phyloP scores from a whole-genome alignment of 495 filamentous ascomycete genomes.

The Astrothelium subdiscretum region DNA sequence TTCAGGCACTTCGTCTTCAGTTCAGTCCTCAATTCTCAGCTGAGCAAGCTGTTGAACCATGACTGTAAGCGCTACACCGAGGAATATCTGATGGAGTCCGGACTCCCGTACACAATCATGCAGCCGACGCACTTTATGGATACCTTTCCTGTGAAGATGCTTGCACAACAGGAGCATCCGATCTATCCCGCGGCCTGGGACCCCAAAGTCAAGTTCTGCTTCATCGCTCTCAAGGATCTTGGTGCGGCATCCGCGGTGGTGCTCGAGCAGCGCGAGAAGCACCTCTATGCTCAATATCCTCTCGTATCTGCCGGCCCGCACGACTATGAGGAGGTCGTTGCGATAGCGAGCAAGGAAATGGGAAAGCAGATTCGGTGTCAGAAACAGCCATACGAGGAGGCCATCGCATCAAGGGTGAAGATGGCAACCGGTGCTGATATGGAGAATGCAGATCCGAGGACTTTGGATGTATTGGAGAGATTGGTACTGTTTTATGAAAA shows the following conservation, averaged over 20 bases:
- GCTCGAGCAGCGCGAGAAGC: conserved; percentile 21
- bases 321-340: conserved; percentile 3
- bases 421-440: conserved; percentile 6
- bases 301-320: conserved; percentile 17
- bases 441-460: conserved; percentile 5
- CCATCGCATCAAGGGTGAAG: not conserved
- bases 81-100: conserved; percentile 23
- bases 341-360: conserved; percentile 8
- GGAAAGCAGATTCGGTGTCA: conserved; percentile 12
- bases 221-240: conserved; percentile 20
- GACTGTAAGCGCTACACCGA: conserved; percentile 27
- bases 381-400: conserved; percentile 3
- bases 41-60: conserved; percentile 26
- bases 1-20: conserved; percentile 26
- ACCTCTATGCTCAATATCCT: conserved; percentile 25
- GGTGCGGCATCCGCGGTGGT: conserved; percentile 14
- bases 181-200: conserved; percentile 8
- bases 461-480: conserved; percentile 18
- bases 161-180: conserved; percentile 15
- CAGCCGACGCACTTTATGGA: conserved; percentile 28
- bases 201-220: conserved; percentile 12
- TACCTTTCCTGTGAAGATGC: conserved; percentile 13
- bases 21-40: conserved; percentile 20
- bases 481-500: conserved; percentile 27
- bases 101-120: conserved; percentile 25